Evolutionary conservation across 2,329 filamentous ascomycete species (phyloP), one percentile per base, ranked within the genome.

Genomic region (Cercospora janseana): DNA sequence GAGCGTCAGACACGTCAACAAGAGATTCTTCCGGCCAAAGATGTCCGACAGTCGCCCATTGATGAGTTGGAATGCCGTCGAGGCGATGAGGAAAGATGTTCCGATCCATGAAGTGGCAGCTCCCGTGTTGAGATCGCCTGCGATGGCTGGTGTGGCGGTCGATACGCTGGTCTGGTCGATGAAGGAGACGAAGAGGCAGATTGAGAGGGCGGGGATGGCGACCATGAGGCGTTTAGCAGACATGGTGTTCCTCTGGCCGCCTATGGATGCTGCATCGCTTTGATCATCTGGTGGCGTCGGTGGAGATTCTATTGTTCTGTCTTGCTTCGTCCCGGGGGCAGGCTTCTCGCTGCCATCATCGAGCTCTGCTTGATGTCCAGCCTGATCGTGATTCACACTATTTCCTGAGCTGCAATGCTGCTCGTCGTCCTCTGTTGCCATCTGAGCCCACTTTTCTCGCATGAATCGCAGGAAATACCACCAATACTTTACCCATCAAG

Each of bases 31-130:
- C 16, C 81, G 74, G 7, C 63, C 64, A 42, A 67, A 67, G 1
- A 67, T 55, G 43, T 67, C 63, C n/a, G 55, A 60, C 7, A 67
- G 41, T 16, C 64, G 74, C n/a, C 82, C 81, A 60, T 84, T 84
- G 0, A 86, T 71, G 54, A 84, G 79, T 55, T 82, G 81, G 57
- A 85, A 85, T 28, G 79, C 77, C 0, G 82, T 84, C 49, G 78
- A 79, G 20, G 77, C 77, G 40, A 81, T 75, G 35, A 81, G 63
- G 2, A 73, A 72, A 5, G 76, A 74, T 0, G 76, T 79, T 5
- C 76, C 77, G 1, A 75, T 76, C 78, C 78, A 80, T 0, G 75
- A 72, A 31, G 83, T 82, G 0, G 76, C 76, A n/a, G 48, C 44
- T 6, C 68, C 66, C 1, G 70, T 65, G 64, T 70, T 47, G 2